Conservation (phyloP, 306 rosid genomes). For the Adenanthera pavonina region DNA sequence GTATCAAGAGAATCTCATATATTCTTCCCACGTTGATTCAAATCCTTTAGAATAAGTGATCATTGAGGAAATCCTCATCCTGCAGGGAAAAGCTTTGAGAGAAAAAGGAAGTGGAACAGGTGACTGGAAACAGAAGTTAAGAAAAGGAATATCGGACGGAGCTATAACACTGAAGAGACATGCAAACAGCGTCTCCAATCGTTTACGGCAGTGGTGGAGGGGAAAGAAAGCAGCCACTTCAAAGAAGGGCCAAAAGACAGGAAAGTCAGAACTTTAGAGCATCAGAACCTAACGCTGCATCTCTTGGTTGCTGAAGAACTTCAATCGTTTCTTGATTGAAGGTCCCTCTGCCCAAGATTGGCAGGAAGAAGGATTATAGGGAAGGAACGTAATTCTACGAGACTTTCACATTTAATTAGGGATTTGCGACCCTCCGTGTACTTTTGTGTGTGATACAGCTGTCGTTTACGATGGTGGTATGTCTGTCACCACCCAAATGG, state of each 20-base stretch:
- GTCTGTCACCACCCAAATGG: not conserved
- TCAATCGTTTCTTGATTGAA: conserved; percentile 10
- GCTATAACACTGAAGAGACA: conserved; percentile 64
- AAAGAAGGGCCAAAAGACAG: conserved; percentile 54
- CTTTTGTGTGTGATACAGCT: not conserved
- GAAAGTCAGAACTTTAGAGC: conserved; percentile 73
- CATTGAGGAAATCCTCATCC: not conserved
- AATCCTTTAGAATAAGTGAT: conserved; percentile 8
- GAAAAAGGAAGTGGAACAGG: conserved; percentile 54
- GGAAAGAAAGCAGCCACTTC: conserved; percentile 51
- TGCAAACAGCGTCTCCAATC: conserved; percentile 63
- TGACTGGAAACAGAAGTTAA: conserved; percentile 66
- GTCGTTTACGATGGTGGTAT: too few relatives aligned
- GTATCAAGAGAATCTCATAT: not conserved
- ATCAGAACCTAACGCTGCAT: conserved; percentile 4
- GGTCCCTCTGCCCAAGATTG: conserved; percentile 5
- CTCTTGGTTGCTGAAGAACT: conserved; percentile 25
- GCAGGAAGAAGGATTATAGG: conserved; percentile 30
- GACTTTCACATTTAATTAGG: conserved; percentile 29
- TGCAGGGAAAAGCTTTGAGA: conserved; percentile 76
- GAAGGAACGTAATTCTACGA: conserved; percentile 19
- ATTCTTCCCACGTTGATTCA: not conserved
- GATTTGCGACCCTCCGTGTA: conserved; percentile 30
- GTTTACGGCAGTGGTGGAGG: conserved; percentile 65
- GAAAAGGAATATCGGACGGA: conserved; percentile 53